A percentile compares a stretch with the other conserved stretches of the same genome.
These are phyloP conservation scores for Lepidium aucheri DNA, from an alignment of 345 rosid genomes.

Conservation along the genomic window DNA sequence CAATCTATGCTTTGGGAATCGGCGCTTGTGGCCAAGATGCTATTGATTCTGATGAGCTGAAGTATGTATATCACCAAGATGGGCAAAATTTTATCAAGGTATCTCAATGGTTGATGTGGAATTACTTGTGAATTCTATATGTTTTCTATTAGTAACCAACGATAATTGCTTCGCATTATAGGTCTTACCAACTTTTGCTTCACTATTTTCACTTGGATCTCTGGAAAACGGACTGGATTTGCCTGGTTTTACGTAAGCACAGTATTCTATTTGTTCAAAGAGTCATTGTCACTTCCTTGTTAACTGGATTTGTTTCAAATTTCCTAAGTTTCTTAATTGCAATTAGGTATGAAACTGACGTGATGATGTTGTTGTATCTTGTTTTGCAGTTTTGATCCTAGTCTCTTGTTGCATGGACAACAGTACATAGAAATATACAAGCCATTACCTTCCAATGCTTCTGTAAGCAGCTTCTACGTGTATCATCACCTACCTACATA, in stretches of 20 bases:
- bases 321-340: not conserved
- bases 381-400: slow-evolving; percentile 54
- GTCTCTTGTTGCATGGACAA: slow-evolving; percentile 80
- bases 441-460: slow-evolving; percentile 63
- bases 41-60: slow-evolving; percentile 62
- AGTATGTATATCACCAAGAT: slow-evolving; percentile 59
- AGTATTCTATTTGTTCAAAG: not conserved
- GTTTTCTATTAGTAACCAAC: not conserved
- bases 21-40: slow-evolving; percentile 79
- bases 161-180: slow-evolving; percentile 3
- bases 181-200: slow-evolving; percentile 88
- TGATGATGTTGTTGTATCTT: not conserved
- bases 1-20: slow-evolving; percentile 71
- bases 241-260: slow-evolving; percentile 61
- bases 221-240: slow-evolving; percentile 21
- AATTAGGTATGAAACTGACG: not conserved
- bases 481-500: not conserved
- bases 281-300: not conserved
- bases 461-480: slow-evolving; percentile 36
- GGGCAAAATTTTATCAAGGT: slow-evolving; percentile 75
- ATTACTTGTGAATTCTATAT: not conserved
- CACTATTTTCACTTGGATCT: slow-evolving; percentile 38
- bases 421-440: slow-evolving; percentile 75
- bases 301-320: not conserved
- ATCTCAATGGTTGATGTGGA: not conserved